These are phyloP conservation scores for Graphilbum sp. DNA, from an alignment of 2,329 filamentous ascomycete genomes.

Conservation along the genomic window DNA sequence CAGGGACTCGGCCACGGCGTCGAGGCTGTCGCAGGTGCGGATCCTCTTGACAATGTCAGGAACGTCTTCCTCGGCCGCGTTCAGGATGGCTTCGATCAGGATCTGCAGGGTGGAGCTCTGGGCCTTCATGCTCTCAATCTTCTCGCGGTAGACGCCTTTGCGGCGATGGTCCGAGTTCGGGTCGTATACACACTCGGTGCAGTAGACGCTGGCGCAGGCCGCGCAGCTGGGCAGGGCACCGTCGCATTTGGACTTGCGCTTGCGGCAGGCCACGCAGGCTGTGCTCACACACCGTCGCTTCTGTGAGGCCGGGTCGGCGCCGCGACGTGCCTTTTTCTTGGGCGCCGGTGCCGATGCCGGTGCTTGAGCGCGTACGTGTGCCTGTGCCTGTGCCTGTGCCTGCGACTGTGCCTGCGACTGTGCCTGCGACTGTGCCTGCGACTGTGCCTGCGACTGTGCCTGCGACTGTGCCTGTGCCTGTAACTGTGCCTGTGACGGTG, in stretches of 20 bases:
- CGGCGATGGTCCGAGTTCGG: conserved; percentile 90
- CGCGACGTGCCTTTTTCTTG: conserved; percentile 35
- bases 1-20: conserved; percentile 36
- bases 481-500: too few relatives aligned
- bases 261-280: conserved; percentile 67
- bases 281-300: conserved; percentile 71
- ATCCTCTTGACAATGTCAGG: conserved; percentile 70
- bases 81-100: conserved; percentile 83
- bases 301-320: conserved; percentile 28
- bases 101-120: conserved; percentile 77
- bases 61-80: conserved; percentile 77
- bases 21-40: conserved; percentile 61
- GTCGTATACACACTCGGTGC: conserved; percentile 83
- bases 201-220: conserved; percentile 89
- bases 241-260: conserved; percentile 78
- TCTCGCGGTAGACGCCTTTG: conserved; percentile 93
- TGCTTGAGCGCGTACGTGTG: neutral
- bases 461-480: too few relatives aligned
- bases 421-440: too few relatives aligned
- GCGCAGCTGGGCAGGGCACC: conserved; percentile 83
- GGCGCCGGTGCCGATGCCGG: neutral
- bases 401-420: too few relatives aligned
- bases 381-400: neutral
- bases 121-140: conserved; percentile 75
- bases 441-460: too few relatives aligned